These are phyloP conservation scores for Aureobasidium sp. DNA, from an alignment of 2,329 filamentous ascomycete genomes.

Conservation along the genomic window DNA sequence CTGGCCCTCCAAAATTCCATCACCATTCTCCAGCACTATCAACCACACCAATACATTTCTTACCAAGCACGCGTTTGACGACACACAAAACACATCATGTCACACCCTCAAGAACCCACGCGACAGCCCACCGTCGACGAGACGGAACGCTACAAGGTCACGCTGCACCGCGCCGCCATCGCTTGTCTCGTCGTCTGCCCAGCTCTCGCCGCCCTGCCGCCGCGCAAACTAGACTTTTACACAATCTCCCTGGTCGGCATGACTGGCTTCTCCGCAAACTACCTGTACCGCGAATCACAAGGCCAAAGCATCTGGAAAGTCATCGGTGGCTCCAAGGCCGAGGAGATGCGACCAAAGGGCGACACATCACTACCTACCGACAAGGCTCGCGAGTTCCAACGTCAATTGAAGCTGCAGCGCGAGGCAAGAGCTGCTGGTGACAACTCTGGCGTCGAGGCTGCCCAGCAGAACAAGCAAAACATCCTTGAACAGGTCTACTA, in stretches of 20 bases:
- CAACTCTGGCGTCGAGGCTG: constrained; percentile 20
- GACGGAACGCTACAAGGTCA: constrained; percentile 15
- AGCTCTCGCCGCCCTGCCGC: constrained; percentile 46
- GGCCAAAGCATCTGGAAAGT: constrained; percentile 30
- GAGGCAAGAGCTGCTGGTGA: constrained; percentile 30
- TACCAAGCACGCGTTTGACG: background rate
- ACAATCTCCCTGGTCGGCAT: constrained; percentile 45
- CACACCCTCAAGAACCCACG: constrained; percentile 20
- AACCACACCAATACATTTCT: background rate
- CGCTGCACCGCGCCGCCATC: constrained; percentile 39
- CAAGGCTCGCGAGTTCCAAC: constrained; percentile 26
- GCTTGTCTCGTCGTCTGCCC: constrained; percentile 45
- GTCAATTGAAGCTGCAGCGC: constrained; percentile 31
- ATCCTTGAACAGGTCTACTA: constrained; percentile 29
- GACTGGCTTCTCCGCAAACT: constrained; percentile 42
- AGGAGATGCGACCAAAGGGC: constrained; percentile 6
- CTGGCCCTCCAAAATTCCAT: background rate
- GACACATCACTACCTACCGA: constrained; percentile 28
- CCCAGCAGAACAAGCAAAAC: constrained; percentile 15
- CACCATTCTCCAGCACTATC: background rate
- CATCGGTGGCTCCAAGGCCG: constrained; percentile 18
- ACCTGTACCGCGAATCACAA: constrained; percentile 35
- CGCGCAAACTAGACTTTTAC: constrained; percentile 54
- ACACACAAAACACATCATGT: constrained; percentile 15
- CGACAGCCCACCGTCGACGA: constrained; percentile 20